Percentiles rank a stretch among this genome's conserved stretches.
These are phyloP conservation scores for Glebionis coronaria DNA, from an alignment of 129 eudicot species.

Conservation along the genomic window DNA sequence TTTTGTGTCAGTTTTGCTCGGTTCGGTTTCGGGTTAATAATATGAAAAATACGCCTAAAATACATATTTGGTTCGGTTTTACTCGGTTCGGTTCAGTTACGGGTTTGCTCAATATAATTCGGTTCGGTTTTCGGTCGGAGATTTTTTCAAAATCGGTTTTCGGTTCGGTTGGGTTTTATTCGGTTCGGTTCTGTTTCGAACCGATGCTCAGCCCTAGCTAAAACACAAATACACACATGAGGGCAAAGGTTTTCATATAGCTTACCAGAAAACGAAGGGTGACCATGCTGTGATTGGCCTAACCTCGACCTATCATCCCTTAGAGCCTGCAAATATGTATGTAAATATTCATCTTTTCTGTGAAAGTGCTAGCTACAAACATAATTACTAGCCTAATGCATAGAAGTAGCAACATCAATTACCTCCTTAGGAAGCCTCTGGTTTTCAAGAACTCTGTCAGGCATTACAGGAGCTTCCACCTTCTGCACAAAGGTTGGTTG, in stretches of 20 bases:
- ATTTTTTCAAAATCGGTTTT: no score
- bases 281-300: constrained; percentile 44
- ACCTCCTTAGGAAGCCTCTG: constrained; percentile 89
- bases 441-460: constrained; percentile 63
- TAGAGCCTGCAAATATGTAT: constrained; percentile 46
- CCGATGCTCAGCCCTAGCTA: no score
- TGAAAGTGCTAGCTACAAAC: neutral
- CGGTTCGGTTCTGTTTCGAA: no score
- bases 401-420: constrained; percentile 9
- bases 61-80: no score
- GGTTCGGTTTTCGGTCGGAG: no score
- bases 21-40: no score
- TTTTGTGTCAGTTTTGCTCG: no score
- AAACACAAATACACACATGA: no score
- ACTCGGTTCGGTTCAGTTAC: no score
- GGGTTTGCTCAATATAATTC: no score
- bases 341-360: neutral
- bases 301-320: constrained; percentile 67
- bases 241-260: neutral
- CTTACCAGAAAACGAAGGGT: constrained; percentile 70
- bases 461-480: constrained; percentile 47
- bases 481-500: constrained; percentile 59
- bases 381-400: constrained; percentile 5
- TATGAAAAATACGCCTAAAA: no score
- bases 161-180: no score